Evolutionary conservation across 805 yeast genomes (phyloP).

Genomic region (Hanseniaspora vineae): DNA sequence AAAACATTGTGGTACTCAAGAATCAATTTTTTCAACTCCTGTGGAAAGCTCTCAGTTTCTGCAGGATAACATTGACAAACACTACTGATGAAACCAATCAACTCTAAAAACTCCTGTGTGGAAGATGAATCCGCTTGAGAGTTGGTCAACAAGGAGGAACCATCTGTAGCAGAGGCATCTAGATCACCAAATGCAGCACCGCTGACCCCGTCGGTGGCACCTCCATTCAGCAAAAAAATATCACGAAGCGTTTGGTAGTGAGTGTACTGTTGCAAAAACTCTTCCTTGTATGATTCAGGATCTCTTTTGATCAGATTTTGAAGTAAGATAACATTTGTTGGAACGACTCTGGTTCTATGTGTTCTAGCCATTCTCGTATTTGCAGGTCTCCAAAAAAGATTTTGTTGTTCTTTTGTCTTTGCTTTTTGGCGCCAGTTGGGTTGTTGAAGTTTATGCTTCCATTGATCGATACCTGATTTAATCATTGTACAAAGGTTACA

Average conservation of each 20-base stretch:
- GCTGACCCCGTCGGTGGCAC: slow-evolving; percentile 7
- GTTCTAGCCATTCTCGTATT: slow-evolving; percentile 54
- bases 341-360: slow-evolving; percentile 86
- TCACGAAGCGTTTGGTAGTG: slow-evolving; percentile 89
- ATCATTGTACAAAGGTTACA: too few relatives aligned
- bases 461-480: too few relatives aligned
- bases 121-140: background rate
- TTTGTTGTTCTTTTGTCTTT: background rate
- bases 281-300: slow-evolving; percentile 89
- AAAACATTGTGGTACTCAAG: slow-evolving; percentile 67
- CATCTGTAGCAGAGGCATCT: slow-evolving; percentile 12
- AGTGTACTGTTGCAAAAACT: slow-evolving; percentile 80
- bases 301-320: slow-evolving; percentile 91
- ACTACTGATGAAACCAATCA: slow-evolving; percentile 84
- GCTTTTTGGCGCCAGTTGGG: too few relatives aligned
- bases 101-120: slow-evolving; percentile 38
- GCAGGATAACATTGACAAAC: slow-evolving; percentile 84
- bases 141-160: slow-evolving; percentile 3
- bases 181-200: slow-evolving; percentile 35
- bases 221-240: slow-evolving; percentile 54
- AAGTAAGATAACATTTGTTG: slow-evolving; percentile 78
- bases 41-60: slow-evolving; percentile 76
- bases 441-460: too few relatives aligned
- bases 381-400: background rate
- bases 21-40: slow-evolving; percentile 59